phyloP scores from a whole-genome alignment of 1,139 yeast genomes.

The Geotrichum cucujoidarum region DNA sequence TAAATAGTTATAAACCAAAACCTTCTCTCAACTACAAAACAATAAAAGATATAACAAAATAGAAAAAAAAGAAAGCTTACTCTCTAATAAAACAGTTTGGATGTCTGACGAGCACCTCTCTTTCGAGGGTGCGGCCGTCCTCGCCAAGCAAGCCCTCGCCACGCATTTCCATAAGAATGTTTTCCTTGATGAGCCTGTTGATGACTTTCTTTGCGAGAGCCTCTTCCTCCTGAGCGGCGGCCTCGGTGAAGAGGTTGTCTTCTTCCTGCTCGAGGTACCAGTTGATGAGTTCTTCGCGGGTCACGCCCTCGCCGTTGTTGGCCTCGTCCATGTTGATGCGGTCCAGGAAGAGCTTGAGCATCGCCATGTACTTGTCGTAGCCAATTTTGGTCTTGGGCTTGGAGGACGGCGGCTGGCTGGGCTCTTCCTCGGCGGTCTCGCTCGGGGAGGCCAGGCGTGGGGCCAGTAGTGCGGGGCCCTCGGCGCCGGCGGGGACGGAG shows the following conservation, averaged over 20 bases:
- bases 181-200: slow-evolving; percentile 78
- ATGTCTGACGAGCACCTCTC: slow-evolving; percentile 67
- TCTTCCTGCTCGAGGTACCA: slow-evolving; percentile 80
- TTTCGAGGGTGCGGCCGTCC: slow-evolving; percentile 33
- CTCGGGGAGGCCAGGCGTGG: slow-evolving; percentile 10
- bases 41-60: not conserved
- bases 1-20: not conserved
- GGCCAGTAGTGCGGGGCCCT: slow-evolving; percentile 9
- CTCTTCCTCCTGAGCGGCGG: slow-evolving; percentile 66
- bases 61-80: not conserved
- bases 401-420: slow-evolving; percentile 19
- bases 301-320: slow-evolving; percentile 56
- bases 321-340: slow-evolving; percentile 48
- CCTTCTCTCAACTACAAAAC: not conserved
- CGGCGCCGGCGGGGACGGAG: slow-evolving; percentile 17
- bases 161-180: slow-evolving; percentile 74
- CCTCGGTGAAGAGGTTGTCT: slow-evolving; percentile 63
- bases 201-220: slow-evolving; percentile 73
- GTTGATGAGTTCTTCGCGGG: slow-evolving; percentile 64
- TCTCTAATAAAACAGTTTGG: slow-evolving; percentile 49
- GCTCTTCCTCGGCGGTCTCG: slow-evolving; percentile 17
- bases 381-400: slow-evolving; percentile 53
- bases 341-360: slow-evolving; percentile 76
- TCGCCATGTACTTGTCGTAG: slow-evolving; percentile 79
- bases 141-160: slow-evolving; percentile 48